These are phyloP conservation scores for Linnemannia zychae DNA, from an alignment of 192 early-diverging fungal species.

Conservation along the genomic window DNA sequence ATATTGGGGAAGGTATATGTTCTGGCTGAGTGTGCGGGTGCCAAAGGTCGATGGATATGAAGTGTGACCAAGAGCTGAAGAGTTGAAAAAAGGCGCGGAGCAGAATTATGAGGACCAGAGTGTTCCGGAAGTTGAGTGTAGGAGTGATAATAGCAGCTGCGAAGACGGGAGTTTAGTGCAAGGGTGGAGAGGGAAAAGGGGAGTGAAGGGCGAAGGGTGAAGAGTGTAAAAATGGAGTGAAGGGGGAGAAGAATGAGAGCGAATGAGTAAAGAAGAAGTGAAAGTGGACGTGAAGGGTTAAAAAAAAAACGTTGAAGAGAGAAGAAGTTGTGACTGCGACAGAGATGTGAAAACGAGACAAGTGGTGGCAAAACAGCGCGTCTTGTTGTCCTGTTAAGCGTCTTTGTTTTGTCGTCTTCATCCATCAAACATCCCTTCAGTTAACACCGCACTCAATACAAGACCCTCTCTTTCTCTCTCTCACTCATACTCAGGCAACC, in stretches of 20 bases:
- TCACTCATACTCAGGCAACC: not conserved
- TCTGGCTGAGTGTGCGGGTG: not conserved
- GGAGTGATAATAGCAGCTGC: too few species aligned
- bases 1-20: not conserved
- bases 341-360: not conserved
- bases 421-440: too few species aligned
- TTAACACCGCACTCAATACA: too few species aligned
- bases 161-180: too few species aligned
- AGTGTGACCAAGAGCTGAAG: not conserved
- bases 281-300: not conserved
- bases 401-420: too few species aligned
- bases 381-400: too few species aligned
- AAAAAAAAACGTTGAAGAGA: not conserved
- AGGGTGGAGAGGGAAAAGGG: too few species aligned
- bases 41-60: not conserved
- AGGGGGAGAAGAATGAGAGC: not conserved
- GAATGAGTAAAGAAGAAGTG: not conserved
- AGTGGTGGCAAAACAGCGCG: not conserved
- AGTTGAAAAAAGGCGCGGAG: not conserved
- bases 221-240: not conserved
- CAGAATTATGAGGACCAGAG: too few species aligned
- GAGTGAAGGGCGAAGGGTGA: not conserved
- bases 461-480: too few species aligned
- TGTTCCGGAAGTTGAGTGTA: too few species aligned
- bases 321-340: not conserved